Conservation (phyloP, 441 rosid genomes). For the California macrophylla region DNA sequence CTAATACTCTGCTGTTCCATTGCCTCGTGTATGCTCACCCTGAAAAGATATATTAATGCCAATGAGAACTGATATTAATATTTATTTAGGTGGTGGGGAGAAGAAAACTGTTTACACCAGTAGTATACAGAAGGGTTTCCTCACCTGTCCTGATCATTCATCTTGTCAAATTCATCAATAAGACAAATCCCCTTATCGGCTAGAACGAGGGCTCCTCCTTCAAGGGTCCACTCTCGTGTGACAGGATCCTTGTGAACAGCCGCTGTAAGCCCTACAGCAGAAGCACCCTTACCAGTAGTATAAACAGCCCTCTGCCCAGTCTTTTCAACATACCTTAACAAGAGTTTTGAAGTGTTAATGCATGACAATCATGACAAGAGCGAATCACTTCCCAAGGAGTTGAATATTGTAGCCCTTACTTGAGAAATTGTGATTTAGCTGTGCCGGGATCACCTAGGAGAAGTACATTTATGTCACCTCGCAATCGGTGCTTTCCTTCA, state of each 20-base stretch:
- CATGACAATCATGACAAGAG: conserved; percentile 13
- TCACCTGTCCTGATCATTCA: conserved; percentile 98
- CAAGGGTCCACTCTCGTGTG: conserved; percentile 98
- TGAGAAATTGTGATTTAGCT: conserved; percentile 91
- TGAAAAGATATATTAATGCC: conserved; percentile 20
- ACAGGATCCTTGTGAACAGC: conserved; percentile 99
- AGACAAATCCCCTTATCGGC: conserved; percentile 95
- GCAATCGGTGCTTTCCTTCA: conserved; percentile 76
- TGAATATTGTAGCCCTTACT: conserved; percentile 38
- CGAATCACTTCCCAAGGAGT: background rate
- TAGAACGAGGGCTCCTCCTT: conserved; percentile 98
- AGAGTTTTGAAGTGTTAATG: conserved; percentile 15
- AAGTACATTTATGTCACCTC: conserved; percentile 92
- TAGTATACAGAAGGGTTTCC: background rate
- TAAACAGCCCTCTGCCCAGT: conserved; percentile 98
- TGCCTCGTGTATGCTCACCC: conserved; percentile 98
- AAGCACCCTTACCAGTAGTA: conserved; percentile 98
- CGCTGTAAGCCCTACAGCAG: conserved; percentile 95
- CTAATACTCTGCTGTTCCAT: conserved; percentile 99
- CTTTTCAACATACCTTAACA: conserved; percentile 78
- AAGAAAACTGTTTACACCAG: background rate
- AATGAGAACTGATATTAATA: background rate
- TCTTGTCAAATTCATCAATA: conserved; percentile 96
- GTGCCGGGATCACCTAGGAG: conserved; percentile 96
- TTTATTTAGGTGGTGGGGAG: background rate